Conservation (phyloP, 2,329 filamentous ascomycete genomes). For the Alternaria rosae region DNA sequence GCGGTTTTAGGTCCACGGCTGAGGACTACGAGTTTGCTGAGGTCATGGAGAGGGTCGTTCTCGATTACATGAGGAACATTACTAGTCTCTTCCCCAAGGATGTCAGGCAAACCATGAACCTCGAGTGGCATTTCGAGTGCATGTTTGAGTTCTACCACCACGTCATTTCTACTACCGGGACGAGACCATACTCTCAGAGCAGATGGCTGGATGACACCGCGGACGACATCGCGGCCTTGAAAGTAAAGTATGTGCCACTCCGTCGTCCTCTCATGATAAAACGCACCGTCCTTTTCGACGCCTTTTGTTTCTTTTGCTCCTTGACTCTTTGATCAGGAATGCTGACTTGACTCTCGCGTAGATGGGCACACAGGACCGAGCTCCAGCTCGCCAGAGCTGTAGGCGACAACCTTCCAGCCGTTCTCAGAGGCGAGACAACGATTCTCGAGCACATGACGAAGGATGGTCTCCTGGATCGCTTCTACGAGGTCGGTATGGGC, state of each 20-base stretch:
- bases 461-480: conserved; percentile 20
- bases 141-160: neutral
- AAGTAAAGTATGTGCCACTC: neutral
- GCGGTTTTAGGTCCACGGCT: neutral
- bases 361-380: neutral
- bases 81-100: neutral
- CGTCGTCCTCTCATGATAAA: neutral
- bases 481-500: conserved; percentile 17
- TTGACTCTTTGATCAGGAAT: neutral
- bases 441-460: conserved; percentile 3
- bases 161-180: neutral
- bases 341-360: neutral
- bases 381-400: neutral
- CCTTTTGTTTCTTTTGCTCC: neutral
- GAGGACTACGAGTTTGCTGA: neutral
- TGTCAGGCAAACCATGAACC: neutral
- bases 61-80: neutral
- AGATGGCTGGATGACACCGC: neutral
- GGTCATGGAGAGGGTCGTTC: neutral
- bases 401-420: neutral
- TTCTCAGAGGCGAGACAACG: conserved; percentile 1
- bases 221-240: neutral
- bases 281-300: neutral
- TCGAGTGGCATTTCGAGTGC: neutral
- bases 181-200: neutral